Base-by-base conservation (phyloP, 225 moss, liverwort and hornwort genomes). In the Ulota crispa region DNA sequence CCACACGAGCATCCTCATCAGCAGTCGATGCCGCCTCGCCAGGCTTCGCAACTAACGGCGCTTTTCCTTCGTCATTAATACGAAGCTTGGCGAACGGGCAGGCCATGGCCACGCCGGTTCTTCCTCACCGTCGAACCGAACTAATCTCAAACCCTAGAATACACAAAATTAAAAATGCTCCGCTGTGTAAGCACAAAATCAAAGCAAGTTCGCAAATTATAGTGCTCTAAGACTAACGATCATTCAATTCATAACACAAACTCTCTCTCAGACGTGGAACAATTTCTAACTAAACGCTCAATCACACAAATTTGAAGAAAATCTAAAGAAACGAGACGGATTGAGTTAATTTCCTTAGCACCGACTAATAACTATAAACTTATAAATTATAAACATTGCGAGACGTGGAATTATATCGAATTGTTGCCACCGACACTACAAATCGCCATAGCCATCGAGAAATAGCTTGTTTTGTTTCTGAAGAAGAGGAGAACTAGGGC, bases 31-130 rank as follows among this genome's bases (percentile, higher is more conserved):
- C 53, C 39, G 60, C 53, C 39, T 68, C 86, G 13, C 67, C 69
- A 27, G 75, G 30, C n/a, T 77, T 85, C 21, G 83, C 72, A 67
- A 79, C 78, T 8, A 88, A 76, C 61, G 79, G 85, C 52, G 70
- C 80, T 6, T 60, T 50, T 10, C 30, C 84, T 66, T 54, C 79
- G 13, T 47, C 73, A 54, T 21, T 68, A 21, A 83, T 74, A 57
- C 83, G 87, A 28, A 87, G 70, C 81, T 86, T 91, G 31, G 85
- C 81, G 36, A 91, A 89, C 13, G 89, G 91, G 77, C 91, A 89
- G 47, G 88, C 89, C 89, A 89, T 89, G 65, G 27, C 60, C 54
- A 59, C 57, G 50, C 60, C 70, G 59, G 83, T 43, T 43, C 59
- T 77, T 32, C 69, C 70, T 75, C 53, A 81, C 45, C 68, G 55